Percentiles rank a stretch among this genome's conserved stretches.
Evolutionary conservation across 768 basidiomycete genomes (phyloP).

Genomic region (Polyporus arcularius): DNA sequence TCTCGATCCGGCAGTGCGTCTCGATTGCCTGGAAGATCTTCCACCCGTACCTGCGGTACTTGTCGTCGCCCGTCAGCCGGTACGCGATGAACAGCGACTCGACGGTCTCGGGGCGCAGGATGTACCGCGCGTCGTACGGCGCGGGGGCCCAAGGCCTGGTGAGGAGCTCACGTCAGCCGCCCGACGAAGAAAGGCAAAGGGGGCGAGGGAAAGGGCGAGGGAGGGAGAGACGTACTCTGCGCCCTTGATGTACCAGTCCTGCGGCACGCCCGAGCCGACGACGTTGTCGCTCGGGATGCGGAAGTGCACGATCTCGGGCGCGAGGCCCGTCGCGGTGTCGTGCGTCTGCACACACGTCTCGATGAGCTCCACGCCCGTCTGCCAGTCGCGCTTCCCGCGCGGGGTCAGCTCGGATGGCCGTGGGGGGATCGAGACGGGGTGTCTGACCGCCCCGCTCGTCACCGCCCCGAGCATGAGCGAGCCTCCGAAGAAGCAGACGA

Average conservation of each 20-base stretch:
- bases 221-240: conserved; percentile 46
- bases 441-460: conserved; percentile 52
- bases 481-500: conserved; percentile 93
- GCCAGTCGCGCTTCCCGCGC: conserved; percentile 75
- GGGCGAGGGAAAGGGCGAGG: conserved; percentile 12
- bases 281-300: conserved; percentile 60
- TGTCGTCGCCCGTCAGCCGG: conserved; percentile 81
- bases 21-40: conserved; percentile 87
- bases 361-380: conserved; percentile 75
- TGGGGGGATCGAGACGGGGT: conserved; percentile 69
- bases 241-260: conserved; percentile 94
- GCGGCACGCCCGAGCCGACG: conserved; percentile 42
- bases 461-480: conserved; percentile 91
- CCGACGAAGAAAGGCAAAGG: not conserved
- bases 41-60: conserved; percentile 87
- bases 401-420: conserved; percentile 59
- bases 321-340: conserved; percentile 82
- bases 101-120: conserved; percentile 93
- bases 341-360: conserved; percentile 89
- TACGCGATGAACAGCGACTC: conserved; percentile 93
- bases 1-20: conserved; percentile 71
- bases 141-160: conserved; percentile 28
- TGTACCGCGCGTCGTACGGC: conserved; percentile 87
- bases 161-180: too few species aligned
- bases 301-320: conserved; percentile 91